Evolutionary conservation across 331 rosid genomes (phyloP), one percentile per base, ranked within the genome.

Genomic region (Quercus lobata): DNA sequence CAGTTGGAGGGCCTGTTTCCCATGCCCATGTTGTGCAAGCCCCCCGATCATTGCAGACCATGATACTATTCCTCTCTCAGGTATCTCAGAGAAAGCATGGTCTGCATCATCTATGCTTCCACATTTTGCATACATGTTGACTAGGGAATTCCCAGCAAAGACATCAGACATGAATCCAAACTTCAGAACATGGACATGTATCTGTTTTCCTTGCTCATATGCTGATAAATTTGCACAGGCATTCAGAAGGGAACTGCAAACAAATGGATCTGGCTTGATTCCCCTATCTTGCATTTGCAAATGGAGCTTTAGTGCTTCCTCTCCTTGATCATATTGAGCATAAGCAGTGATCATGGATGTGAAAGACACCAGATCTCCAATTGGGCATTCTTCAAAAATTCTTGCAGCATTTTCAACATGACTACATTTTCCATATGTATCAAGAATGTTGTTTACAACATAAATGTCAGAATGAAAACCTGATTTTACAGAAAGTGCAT

Each of bases 31-130:
- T 73, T 91, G 97, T 79, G 97, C 98, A 49, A 91, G 89, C 65
- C 98, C 98, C 75, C 92, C 95, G 19, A 94, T 94, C 92, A 92
- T 94, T 27, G 97, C 97, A 63, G 97, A 92, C 97, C 98, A 91
- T 7, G 97, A 94, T 81, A 92, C 93, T 54, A 86, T 81, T 82
- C 97, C 97, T 75, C 95, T 89, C 71, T 76, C 73, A 0, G 91
- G 86, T 82, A 94, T 93, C 88, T 90, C 98, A 9, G 83, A 81
- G 87, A 94, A 94, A 80, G 93, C 88, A 57, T 55, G 73, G 61
- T 63, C 76, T n/a, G 97, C 97, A 70, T 94, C 97, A 44, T 85
- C 95, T 78, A 88, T 90, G 81, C 92, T 88, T 82, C 97, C 97
- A 78, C 97, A 91, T 84, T 94, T 94, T 75, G 93, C 97, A 29